Conservation (phyloP, 768 basidiomycete genomes). For the Mycena alexandri region DNA sequence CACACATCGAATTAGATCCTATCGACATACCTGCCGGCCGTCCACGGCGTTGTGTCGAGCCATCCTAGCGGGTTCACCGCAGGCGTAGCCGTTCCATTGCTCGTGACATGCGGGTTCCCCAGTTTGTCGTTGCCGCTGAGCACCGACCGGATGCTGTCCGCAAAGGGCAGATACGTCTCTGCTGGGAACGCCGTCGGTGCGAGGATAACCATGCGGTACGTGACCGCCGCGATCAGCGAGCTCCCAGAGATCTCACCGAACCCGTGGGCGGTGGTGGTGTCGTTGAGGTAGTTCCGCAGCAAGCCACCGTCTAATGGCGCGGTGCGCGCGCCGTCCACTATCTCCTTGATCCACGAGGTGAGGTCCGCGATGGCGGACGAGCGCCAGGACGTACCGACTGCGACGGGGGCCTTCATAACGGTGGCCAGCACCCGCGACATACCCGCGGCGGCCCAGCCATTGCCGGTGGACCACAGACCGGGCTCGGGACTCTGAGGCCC, state of each 20-base stretch:
- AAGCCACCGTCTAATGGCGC: slow-evolving; percentile 50
- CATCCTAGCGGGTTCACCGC: slow-evolving; percentile 57
- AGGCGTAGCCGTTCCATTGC: slow-evolving; percentile 49
- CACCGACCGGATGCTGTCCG: slow-evolving; percentile 44
- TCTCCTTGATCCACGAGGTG: slow-evolving; percentile 57
- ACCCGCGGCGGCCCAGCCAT: slow-evolving; percentile 41
- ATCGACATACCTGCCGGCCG: slow-evolving; percentile 45
- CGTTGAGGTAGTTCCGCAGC: slow-evolving; percentile 58
- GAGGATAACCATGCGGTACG: slow-evolving; percentile 51
- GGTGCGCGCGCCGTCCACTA: slow-evolving; percentile 56
- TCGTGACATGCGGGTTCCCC: slow-evolving; percentile 42
- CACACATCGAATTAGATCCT: not conserved
- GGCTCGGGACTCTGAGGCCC: slow-evolving; percentile 37
- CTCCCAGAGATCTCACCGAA: slow-evolving; percentile 62
- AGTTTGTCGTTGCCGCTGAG: not conserved
- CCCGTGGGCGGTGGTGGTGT: slow-evolving; percentile 46
- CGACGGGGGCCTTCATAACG: slow-evolving; percentile 54
- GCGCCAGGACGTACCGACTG: slow-evolving; percentile 40
- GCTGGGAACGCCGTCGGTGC: slow-evolving; percentile 34
- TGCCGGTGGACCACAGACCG: slow-evolving; percentile 40
- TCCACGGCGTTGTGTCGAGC: slow-evolving; percentile 50
- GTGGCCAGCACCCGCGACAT: slow-evolving; percentile 53
- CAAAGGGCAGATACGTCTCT: slow-evolving; percentile 41
- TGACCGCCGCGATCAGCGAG: slow-evolving; percentile 53
- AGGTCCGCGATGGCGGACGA: slow-evolving; percentile 45